phyloP scores from a whole-genome alignment of 257 asterid species.

The Lantana camara region DNA sequence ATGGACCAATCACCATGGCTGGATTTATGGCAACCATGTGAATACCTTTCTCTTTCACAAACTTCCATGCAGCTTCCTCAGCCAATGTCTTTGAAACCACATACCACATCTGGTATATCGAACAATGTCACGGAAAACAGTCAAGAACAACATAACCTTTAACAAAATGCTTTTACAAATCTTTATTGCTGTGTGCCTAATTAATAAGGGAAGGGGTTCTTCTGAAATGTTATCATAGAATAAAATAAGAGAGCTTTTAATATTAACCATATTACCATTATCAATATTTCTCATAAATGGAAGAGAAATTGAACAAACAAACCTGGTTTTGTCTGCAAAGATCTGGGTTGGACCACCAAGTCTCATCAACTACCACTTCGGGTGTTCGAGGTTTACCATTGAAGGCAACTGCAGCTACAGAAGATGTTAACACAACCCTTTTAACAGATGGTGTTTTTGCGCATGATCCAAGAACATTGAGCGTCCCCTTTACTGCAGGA shows the following conservation, averaged over 20 bases:
- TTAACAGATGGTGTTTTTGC: conserved; percentile 53
- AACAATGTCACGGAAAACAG: conserved; percentile 6
- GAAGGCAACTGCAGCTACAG: conserved; percentile 57
- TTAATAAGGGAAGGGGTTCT: too few relatives aligned
- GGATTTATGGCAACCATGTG: conserved; percentile 43
- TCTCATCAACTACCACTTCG: conserved; percentile 43
- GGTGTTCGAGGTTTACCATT: conserved; percentile 57
- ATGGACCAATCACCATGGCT: conserved; percentile 43
- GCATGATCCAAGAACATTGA: conserved; percentile 63
- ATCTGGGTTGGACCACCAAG: conserved; percentile 60
- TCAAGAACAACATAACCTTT: background rate
- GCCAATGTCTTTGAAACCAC: conserved; percentile 51
- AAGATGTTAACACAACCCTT: conserved; percentile 64
- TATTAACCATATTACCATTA: background rate
- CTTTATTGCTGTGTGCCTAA: too few relatives aligned
- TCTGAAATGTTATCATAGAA: too few relatives aligned
- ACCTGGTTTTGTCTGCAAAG: conserved; percentile 43
- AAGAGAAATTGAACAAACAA: background rate
- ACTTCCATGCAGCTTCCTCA: conserved; percentile 55
- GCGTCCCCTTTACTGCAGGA: conserved; percentile 72
- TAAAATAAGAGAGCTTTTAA: too few relatives aligned
- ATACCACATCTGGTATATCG: conserved; percentile 41
- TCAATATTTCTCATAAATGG: background rate
- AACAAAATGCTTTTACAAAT: too few relatives aligned
- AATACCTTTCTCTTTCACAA: conserved; percentile 36